Evolutionary conservation across 306 rosid species (phyloP).

Genomic region (Arachis hypogaea): DNA sequence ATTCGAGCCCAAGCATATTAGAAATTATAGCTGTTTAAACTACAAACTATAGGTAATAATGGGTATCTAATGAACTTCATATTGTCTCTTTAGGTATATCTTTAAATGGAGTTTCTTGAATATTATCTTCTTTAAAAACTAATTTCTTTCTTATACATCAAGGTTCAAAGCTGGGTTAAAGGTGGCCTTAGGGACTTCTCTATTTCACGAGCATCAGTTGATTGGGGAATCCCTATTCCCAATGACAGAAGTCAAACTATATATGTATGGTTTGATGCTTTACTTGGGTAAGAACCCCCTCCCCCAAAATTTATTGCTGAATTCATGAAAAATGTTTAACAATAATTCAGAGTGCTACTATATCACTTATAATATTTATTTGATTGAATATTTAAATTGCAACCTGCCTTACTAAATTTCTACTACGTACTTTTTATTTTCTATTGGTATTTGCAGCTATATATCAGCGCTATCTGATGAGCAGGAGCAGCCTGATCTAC

Average conservation of each 20-base stretch:
- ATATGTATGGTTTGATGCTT: slow-evolving; percentile 99
- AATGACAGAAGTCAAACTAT: slow-evolving; percentile 84
- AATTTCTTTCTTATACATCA: slow-evolving; percentile 36
- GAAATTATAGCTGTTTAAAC: background rate
- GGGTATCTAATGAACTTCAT: slow-evolving; percentile 12
- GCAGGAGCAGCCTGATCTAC: slow-evolving; percentile 59
- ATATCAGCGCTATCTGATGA: slow-evolving; percentile 87
- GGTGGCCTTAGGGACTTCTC: slow-evolving; percentile 91
- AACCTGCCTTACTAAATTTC: slow-evolving; percentile 2
- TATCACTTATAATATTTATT: slow-evolving; percentile 11
- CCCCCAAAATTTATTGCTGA: slow-evolving; percentile 33
- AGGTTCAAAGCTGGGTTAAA: slow-evolving; percentile 98
- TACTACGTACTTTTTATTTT: background rate
- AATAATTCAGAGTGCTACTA: slow-evolving; percentile 22
- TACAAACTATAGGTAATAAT: slow-evolving; percentile 8
- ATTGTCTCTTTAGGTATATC: slow-evolving; percentile 20
- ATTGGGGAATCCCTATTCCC: slow-evolving; percentile 98
- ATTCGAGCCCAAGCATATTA: slow-evolving; percentile 1
- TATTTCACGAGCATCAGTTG: slow-evolving; percentile 93
- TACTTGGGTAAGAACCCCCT: slow-evolving; percentile 70
- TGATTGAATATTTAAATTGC: slow-evolving; percentile 14
- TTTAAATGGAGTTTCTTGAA: slow-evolving; percentile 9
- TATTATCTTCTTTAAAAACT: slow-evolving; percentile 32
- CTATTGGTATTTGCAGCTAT: slow-evolving; percentile 61
- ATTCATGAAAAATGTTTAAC: slow-evolving; percentile 21